These are phyloP conservation scores for Mytilinidion resinicola DNA, from an alignment of 495 filamentous ascomycete species.

Conservation along the genomic window DNA sequence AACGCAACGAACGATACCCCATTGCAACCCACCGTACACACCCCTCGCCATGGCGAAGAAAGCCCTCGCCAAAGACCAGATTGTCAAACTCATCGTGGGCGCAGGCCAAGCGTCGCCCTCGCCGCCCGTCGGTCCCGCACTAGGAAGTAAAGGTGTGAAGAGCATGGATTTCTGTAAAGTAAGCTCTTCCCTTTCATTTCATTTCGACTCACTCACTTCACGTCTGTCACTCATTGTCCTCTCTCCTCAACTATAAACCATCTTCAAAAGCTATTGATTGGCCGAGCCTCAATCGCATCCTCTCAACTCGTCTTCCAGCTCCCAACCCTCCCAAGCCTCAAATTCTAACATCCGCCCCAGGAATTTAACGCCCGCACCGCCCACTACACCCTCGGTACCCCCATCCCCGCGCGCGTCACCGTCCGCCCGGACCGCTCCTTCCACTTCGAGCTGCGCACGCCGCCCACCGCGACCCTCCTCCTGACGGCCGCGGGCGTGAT, in stretches of 20 bases:
- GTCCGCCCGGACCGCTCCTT: constrained; percentile 92
- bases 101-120: constrained; percentile 94
- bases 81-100: constrained; percentile 97
- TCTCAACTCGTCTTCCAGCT: too few relatives aligned
- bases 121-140: constrained; percentile 94
- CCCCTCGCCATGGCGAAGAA: constrained; percentile 67
- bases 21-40: neutral
- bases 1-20: neutral
- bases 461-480: constrained; percentile 81
- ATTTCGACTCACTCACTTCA: neutral
- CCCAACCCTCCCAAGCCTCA: too few relatives aligned
- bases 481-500: constrained; percentile 73
- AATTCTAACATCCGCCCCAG: constrained; percentile 40
- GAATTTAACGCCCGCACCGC: constrained; percentile 96
- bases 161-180: constrained; percentile 99
- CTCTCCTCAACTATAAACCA: neutral
- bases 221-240: neutral
- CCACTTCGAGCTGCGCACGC: constrained; percentile 87
- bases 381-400: constrained; percentile 74
- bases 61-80: constrained; percentile 64
- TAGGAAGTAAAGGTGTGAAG: constrained; percentile 97
- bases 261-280: neutral
- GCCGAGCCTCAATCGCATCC: too few relatives aligned
- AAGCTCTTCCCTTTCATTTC: constrained; percentile 24
- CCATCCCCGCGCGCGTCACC: constrained; percentile 82